A percentile compares a stretch with the other conserved stretches of the same genome.
Conservation (phyloP, 2,329 filamentous ascomycete species). For the Diplodia mutila region DNA sequence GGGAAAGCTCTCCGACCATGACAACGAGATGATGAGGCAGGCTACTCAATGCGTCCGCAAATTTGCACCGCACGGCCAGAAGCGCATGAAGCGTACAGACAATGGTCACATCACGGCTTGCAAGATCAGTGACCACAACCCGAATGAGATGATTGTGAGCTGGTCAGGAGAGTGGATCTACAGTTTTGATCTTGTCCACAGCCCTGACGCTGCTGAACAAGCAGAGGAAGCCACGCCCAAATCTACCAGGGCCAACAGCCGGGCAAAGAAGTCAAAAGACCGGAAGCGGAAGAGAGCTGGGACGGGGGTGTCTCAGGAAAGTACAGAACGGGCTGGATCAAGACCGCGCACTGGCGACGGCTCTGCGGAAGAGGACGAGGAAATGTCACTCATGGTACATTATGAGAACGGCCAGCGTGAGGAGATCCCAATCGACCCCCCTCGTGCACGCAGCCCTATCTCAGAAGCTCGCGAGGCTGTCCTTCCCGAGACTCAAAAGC, state of each 20-base stretch:
- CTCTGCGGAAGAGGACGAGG: slow-evolving; percentile 40
- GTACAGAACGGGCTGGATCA: slow-evolving; percentile 49
- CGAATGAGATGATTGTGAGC: slow-evolving; percentile 69
- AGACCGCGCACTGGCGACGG: slow-evolving; percentile 53
- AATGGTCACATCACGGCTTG: slow-evolving; percentile 70
- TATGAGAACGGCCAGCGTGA: slow-evolving; percentile 65
- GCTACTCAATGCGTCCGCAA: slow-evolving; percentile 69
- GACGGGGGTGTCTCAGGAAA: slow-evolving; percentile 47
- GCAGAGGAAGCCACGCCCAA: slow-evolving; percentile 16
- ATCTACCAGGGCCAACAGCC: slow-evolving; percentile 2
- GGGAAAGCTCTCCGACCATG: slow-evolving; percentile 45
- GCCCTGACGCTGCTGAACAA: slow-evolving; percentile 58
- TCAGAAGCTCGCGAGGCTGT: slow-evolving; percentile 49
- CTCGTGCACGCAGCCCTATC: slow-evolving; percentile 33
- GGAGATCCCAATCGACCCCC: slow-evolving; percentile 55
- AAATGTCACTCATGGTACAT: slow-evolving; percentile 59
- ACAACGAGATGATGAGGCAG: slow-evolving; percentile 60
- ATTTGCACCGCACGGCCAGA: slow-evolving; percentile 66
- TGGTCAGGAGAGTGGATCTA: slow-evolving; percentile 71
- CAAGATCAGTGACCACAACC: slow-evolving; percentile 70
- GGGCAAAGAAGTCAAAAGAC: slow-evolving; percentile 39
- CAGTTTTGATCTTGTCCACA: slow-evolving; percentile 66
- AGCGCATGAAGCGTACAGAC: slow-evolving; percentile 56
- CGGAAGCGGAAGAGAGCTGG: slow-evolving; percentile 63
- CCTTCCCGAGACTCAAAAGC: slow-evolving; percentile 56